These are phyloP conservation scores for Solanum bulbocastanum DNA, from an alignment of 257 asterid species.

Conservation along the genomic window DNA sequence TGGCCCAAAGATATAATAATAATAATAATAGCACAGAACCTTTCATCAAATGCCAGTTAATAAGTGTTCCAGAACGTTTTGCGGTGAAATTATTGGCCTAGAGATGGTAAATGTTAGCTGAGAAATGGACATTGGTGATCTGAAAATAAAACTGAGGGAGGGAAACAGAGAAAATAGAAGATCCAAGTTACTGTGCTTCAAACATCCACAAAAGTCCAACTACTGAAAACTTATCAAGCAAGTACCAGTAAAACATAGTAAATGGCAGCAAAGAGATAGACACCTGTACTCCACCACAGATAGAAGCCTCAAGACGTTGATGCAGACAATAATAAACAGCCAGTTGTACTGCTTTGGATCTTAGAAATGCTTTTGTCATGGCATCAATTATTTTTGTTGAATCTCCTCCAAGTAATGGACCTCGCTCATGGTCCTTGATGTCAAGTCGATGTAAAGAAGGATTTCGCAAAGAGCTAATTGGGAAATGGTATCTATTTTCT, in stretches of 20 bases:
- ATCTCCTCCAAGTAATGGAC: conserved; percentile 26
- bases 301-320: conserved; percentile 74
- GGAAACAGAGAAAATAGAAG: not conserved
- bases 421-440: conserved; percentile 38
- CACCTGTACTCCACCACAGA: conserved; percentile 73
- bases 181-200: not conserved
- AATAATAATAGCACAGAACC: not conserved
- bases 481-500: conserved; percentile 39
- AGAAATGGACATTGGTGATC: not conserved
- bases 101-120: not conserved
- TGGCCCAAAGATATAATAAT: not conserved
- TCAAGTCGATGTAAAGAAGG: conserved; percentile 45
- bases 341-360: conserved; percentile 82
- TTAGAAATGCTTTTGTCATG: conserved; percentile 67
- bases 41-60: not conserved
- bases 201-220: not conserved
- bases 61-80: not conserved
- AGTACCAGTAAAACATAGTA: not conserved
- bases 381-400: conserved; percentile 44
- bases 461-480: conserved; percentile 46
- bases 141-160: not conserved
- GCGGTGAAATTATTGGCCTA: not conserved
- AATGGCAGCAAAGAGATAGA: not conserved
- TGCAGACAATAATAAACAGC: conserved; percentile 80
- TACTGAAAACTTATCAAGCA: not conserved